Evolutionary conservation across 192 early-diverging fungal genomes (phyloP), one percentile per base, ranked within the genome.

Genomic region (Coemansia sp.): DNA sequence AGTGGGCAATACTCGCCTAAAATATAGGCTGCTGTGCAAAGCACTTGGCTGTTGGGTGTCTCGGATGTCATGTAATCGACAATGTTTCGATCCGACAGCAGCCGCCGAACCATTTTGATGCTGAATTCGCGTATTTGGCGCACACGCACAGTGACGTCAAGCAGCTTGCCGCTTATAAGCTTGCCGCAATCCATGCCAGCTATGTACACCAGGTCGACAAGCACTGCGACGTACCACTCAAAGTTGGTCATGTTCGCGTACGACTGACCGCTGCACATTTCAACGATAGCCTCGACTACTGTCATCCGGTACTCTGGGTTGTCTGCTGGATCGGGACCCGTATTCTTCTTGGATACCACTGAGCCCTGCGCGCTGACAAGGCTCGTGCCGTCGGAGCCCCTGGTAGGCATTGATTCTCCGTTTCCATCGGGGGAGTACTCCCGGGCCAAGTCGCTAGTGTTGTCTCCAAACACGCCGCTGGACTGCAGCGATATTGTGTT

Each of bases 171-270:
- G 27, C 80, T 79, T 13, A 96, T 45, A n/a, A 79, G 9, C 19
- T 74, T 67, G 0, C 88, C 92, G 5, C 89, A 88, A 52, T 83
- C 85, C 2, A 92, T 87, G 30, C 87, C 87, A 10, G 86, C 66
- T 4, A 89, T 67, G 30, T 87, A 82, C 0, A 86, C 87, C 8
- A 97, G 76, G 38, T 88, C 87, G 2, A 85, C 82, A 22, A 97
- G 80, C 0, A 89, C 81, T 2, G 82, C 77, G 27, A 97, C 79
- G 55, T 96, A 96, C 97, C 97, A 99, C 61, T 96, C 92, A 79
- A 97, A 97, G 60, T 94, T 87, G 14, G 82, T 74, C 25, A 96
- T 78, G 55, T 92, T 83, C 15, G 77, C 80, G 51, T 95, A 99
- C 6, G 85, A 85, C 65, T 93, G 83, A 38, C 83, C 82, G 8